A percentile compares a stretch with the other conserved stretches of the same genome.
Conservation (phyloP, 1,139 yeast genomes). For the Wickerhamomyces sp. region DNA sequence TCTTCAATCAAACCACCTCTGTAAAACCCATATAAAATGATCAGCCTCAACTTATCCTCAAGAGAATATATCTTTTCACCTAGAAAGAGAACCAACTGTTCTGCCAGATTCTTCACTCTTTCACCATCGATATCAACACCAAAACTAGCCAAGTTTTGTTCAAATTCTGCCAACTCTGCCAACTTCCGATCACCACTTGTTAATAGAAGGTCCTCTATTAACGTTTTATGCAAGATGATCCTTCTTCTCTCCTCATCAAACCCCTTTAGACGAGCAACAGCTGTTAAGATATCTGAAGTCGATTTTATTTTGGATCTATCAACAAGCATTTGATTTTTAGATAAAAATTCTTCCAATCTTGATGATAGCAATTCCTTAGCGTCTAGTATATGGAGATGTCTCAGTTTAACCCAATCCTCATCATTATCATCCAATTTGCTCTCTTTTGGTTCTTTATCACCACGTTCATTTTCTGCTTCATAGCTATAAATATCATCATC, state of each 20-base stretch:
- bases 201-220: conserved; percentile 54
- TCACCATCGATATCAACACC: conserved; percentile 73
- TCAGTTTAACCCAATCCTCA: conserved; percentile 66
- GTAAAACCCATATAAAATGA: conserved; percentile 73
- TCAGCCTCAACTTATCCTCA: conserved; percentile 68
- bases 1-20: conserved; percentile 78
- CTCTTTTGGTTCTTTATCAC: conserved; percentile 42
- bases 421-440: conserved; percentile 58
- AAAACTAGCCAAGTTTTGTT: conserved; percentile 70
- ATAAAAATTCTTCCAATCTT: conserved; percentile 61
- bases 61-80: conserved; percentile 46
- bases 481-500: conserved; percentile 54
- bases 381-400: conserved; percentile 76
- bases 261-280: conserved; percentile 63
- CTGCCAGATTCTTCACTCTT: conserved; percentile 59
- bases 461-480: conserved; percentile 55
- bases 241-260: conserved; percentile 64
- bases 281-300: conserved; percentile 56
- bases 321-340: conserved; percentile 66
- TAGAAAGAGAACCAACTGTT: conserved; percentile 56
- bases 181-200: conserved; percentile 48
- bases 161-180: conserved; percentile 64
- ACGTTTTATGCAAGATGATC: conserved; percentile 52
- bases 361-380: conserved; percentile 61
- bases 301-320: conserved; percentile 58